Conservation (phyloP, 192 early-diverging fungal genomes). For the Coemansia aciculifera region DNA sequence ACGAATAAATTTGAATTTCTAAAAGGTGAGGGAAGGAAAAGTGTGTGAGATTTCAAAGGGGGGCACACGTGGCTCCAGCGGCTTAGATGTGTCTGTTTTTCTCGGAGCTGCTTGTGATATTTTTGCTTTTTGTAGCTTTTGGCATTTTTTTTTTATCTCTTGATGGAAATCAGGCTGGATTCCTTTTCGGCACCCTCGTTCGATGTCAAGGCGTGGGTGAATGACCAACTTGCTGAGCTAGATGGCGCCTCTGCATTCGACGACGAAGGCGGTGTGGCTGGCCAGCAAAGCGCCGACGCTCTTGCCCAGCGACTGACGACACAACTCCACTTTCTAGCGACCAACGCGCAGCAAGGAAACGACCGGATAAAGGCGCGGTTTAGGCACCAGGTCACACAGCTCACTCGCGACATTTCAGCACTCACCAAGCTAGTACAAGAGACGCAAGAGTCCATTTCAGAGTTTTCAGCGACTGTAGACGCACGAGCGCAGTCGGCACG, state of each 20-base stretch:
- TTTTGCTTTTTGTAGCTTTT: not conserved
- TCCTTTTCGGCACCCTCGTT: slow-evolving; percentile 33
- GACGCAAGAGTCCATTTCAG: slow-evolving; percentile 24
- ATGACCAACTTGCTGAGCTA: slow-evolving; percentile 37
- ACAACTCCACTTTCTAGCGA: slow-evolving; percentile 48
- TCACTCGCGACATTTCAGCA: slow-evolving; percentile 37
- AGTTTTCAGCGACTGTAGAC: slow-evolving; percentile 17
- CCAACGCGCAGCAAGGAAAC: slow-evolving; percentile 46
- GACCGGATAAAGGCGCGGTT: slow-evolving; percentile 52
- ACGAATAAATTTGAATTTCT: not conserved
- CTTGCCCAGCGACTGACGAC: slow-evolving; percentile 40
- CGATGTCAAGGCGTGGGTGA: slow-evolving; percentile 46
- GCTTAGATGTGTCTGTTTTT: not conserved
- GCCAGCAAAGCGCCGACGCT: not conserved
- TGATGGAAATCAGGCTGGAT: slow-evolving; percentile 46
- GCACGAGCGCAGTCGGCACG: slow-evolving; percentile 19
- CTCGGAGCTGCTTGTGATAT: not conserved
- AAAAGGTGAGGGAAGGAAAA: not conserved
- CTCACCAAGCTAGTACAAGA: slow-evolving; percentile 29
- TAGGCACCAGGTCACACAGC: slow-evolving; percentile 41
- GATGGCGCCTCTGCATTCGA: slow-evolving; percentile 8
- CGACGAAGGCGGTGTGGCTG: not conserved
- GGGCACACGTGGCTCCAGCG: not conserved
- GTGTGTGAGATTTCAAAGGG: not conserved
- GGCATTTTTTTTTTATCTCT: not conserved